Evolutionary conservation across 257 asterid species (phyloP), one percentile per base, ranked within the genome.

Genomic region (Pogostemon cablin): DNA sequence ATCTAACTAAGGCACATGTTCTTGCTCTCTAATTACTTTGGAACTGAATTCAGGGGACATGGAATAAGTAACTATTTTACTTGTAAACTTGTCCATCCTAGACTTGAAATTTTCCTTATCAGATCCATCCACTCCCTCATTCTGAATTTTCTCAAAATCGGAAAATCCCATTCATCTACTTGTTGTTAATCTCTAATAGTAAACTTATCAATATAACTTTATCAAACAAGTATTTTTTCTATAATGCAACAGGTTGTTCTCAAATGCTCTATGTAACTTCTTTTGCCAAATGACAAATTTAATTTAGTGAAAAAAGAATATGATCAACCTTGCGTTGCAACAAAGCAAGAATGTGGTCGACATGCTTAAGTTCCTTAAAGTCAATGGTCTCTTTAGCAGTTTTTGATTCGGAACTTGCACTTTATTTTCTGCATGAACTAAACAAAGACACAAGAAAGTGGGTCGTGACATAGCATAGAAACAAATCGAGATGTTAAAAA

Each of bases 281-380:
- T 60, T 68, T 40, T 25, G 9, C 20, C 4, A 38, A 32, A 42
- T 47, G 7, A 71, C 17, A 48, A 38, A 46, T 38, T 34, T 38
- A 2, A 7, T 37, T 25, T 58, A 17, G 15, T 15, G 15, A 61
- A 55, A 63, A 52, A 44, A 74, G 57, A 38, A 57, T 25, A 62
- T 12, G 67, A 43, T 72, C 65, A 79, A 93, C 97, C 96, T 93
- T 93, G 78, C 91, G 96, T 72, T 83, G 96, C 71, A 89, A 77
- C 4, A 91, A 82, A 65, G 93, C 91, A 48, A 91, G 96, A 80
- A 89, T 89, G 68, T 89, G 98, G 82, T 93, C 98, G 17, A 93
- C 86, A 59, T 90, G 91, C 83, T 87, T 91, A 62, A 91, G 85
- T 77, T 91, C 99, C 84, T 89, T 91, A 38, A 93, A 81, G 81